Conservation (phyloP, 1,284 basidiomycete genomes). For the Apiotrichum laibachii region DNA sequence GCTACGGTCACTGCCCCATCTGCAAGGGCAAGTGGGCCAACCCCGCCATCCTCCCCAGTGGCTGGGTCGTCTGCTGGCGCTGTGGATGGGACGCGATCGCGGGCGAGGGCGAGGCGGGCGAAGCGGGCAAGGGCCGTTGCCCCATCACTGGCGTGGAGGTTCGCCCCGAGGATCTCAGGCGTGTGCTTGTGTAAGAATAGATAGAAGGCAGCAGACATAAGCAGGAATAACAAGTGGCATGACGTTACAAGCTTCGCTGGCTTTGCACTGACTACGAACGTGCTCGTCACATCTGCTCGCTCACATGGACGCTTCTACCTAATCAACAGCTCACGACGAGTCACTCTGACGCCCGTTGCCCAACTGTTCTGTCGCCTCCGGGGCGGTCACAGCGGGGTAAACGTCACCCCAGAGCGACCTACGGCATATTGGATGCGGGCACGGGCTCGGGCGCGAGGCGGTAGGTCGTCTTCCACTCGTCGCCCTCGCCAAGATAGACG, state of each 20-base stretch:
- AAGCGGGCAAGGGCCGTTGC: slow-evolving; percentile 59
- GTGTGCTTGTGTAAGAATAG: slow-evolving; percentile 64
- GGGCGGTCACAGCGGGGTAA: too few species aligned
- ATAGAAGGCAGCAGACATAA: neutral
- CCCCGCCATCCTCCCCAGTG: slow-evolving; percentile 83
- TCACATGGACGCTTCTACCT: too few species aligned
- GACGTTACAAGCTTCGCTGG: too few species aligned
- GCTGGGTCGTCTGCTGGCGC: slow-evolving; percentile 94
- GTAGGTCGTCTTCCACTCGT: slow-evolving; percentile 48
- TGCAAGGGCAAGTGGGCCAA: slow-evolving; percentile 76
- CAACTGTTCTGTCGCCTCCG: too few species aligned
- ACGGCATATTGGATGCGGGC: neutral
- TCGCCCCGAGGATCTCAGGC: slow-evolving; percentile 75
- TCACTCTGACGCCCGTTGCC: too few species aligned
- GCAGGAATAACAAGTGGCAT: neutral
- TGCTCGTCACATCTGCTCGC: too few species aligned
- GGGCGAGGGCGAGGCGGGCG: slow-evolving; percentile 52
- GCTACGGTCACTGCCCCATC: slow-evolving; percentile 79
- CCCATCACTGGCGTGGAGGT: slow-evolving; percentile 79
- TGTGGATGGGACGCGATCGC: slow-evolving; percentile 84
- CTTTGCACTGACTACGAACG: too few species aligned
- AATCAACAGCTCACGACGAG: too few species aligned
- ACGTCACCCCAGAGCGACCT: neutral
- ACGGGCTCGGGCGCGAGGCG: slow-evolving; percentile 10
- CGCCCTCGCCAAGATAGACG: slow-evolving; percentile 36